These are phyloP conservation scores for Cyanodermella asteris DNA, from an alignment of 2,329 filamentous ascomycete species.

Conservation along the genomic window DNA sequence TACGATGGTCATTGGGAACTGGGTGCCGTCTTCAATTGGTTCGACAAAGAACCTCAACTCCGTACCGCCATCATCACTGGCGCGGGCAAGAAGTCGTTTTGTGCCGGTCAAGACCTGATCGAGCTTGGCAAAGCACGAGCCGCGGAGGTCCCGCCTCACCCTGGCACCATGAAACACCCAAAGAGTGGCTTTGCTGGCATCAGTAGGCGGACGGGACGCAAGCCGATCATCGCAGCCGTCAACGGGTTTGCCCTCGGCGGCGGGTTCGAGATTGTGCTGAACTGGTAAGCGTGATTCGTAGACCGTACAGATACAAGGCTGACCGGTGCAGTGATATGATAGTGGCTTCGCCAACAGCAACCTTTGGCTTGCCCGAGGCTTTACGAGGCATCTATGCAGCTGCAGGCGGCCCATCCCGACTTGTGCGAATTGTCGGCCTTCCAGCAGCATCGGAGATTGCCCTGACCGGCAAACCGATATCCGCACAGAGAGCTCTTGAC, in stretches of 20 bases:
- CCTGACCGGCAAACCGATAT: slow-evolving; percentile 37
- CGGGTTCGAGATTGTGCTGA: slow-evolving; percentile 54
- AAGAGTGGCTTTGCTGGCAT: slow-evolving; percentile 21
- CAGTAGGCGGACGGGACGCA: slow-evolving; percentile 26
- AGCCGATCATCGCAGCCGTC: slow-evolving; percentile 55
- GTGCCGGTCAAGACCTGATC: slow-evolving; percentile 23
- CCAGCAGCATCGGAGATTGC: slow-evolving; percentile 52
- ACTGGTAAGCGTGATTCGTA: too few species aligned
- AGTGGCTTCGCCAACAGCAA: slow-evolving; percentile 34
- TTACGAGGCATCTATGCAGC: slow-evolving; percentile 48
- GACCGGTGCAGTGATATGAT: slow-evolving; percentile 46
- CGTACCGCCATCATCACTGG: slow-evolving; percentile 21
- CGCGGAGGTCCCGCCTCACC: neutral
- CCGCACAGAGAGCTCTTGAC: slow-evolving; percentile 33
- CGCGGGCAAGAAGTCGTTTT: slow-evolving; percentile 19
- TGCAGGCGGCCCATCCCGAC: slow-evolving; percentile 46
- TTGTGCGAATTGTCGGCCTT: slow-evolving; percentile 42
- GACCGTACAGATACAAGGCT: too few species aligned
- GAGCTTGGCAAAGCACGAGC: too few species aligned
- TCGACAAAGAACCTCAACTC: slow-evolving; percentile 20
- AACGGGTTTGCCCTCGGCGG: slow-evolving; percentile 57
- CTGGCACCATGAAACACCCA: neutral
- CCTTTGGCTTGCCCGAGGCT: slow-evolving; percentile 51
- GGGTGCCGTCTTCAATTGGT: slow-evolving; percentile 22
- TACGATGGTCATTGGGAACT: slow-evolving; percentile 19